Evolutionary conservation across 2,329 filamentous ascomycete species (phyloP).

Genomic region (Orbilia oligospora): DNA sequence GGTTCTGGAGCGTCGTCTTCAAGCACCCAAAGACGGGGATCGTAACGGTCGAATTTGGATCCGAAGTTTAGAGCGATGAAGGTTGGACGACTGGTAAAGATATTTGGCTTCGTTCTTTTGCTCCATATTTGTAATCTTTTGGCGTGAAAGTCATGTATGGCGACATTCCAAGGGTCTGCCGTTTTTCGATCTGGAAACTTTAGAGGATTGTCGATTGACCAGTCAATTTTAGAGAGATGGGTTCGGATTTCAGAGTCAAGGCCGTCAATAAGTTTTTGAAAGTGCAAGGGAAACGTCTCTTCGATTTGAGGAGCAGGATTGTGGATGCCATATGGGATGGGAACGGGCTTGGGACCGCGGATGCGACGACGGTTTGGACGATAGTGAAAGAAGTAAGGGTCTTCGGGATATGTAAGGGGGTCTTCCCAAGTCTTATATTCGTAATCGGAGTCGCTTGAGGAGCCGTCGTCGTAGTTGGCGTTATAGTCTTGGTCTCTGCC

Average conservation of each 20-base stretch:
- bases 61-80: not conserved
- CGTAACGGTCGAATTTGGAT: not conserved
- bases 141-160: conserved; percentile 15
- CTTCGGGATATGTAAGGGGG: too few species aligned
- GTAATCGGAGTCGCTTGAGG: not conserved
- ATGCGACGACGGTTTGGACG: not conserved
- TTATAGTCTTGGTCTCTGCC: not conserved
- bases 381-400: not conserved
- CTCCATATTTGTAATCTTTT: conserved; percentile 10
- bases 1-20: conserved; percentile 15
- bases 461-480: not conserved
- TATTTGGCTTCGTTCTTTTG: not conserved
- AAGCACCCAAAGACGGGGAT: conserved; percentile 15
- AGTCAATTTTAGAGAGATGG: not conserved
- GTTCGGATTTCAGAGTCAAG: not conserved
- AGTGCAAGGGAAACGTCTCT: not conserved
- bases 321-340: not conserved
- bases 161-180: not conserved
- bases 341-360: not conserved
- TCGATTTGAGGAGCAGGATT: not conserved
- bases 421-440: not conserved
- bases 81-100: not conserved
- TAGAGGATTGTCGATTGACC: conserved; percentile 1
- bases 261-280: not conserved
- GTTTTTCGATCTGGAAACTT: not conserved